Base-by-base conservation (phyloP, 805 yeast species). In the Starmerella bombicola region DNA sequence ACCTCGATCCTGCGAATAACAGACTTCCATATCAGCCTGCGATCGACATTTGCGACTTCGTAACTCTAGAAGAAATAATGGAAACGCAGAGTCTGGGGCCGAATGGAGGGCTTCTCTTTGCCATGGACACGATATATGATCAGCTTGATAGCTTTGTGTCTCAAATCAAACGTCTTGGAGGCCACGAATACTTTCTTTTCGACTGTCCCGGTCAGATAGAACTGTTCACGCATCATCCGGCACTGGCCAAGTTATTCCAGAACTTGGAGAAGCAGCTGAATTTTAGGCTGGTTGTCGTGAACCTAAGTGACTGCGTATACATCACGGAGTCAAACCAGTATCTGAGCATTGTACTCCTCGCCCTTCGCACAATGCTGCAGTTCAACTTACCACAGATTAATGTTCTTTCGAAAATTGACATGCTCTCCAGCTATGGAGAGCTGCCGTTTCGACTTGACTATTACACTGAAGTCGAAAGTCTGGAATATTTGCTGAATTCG, bases 171-270 rank as follows among this genome's bases (percentile, higher is more conserved):
- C 64, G 67, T 24, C 63, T 85, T 10, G 71, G 80, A 4, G 57
- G 64, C 28, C 67, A 71, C 30, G 77, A 74, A 30, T 84, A 84
- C 43, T 58, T 84, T 10, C 65, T 84, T 3, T 81, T 84, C 61
- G 95, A 84, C 59, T 50, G 53, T 18, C 95, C 96, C 1, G 98
- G 98, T 1, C 98, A 91, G 58, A 91, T 85, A 1, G 99, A 91
- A 58, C 69, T 91, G 13, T 91, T 82, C 62, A 91, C 99, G 3
- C 93, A 82, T 55, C 93, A 83, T 53, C 71, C 77, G 1, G 76
- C 95, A 0, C 63, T 93, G 32, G 69, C 68, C 31, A 66, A 66
- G 38, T 78, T 91, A 4, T 82, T 86, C 60, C 70, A 71, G 46
- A 67, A 58, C 35, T 62, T 91, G 33, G 77, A 74, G 44, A 74